These are phyloP conservation scores for Cercis canadensis DNA, from an alignment of 306 rosid genomes.

Conservation along the genomic window DNA sequence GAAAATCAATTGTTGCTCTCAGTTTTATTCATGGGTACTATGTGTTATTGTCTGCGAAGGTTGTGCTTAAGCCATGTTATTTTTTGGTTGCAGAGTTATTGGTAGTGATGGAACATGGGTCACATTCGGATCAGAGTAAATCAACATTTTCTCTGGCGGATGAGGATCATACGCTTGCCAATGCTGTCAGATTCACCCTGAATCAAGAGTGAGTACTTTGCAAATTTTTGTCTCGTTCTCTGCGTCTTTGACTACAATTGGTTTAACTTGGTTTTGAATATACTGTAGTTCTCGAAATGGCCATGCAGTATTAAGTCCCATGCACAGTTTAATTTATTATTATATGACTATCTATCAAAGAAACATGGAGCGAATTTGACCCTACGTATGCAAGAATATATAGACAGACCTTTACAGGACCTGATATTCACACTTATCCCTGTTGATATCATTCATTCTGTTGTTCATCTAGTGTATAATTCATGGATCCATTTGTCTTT, in stretches of 20 bases:
- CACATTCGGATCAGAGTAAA: conserved; percentile 58
- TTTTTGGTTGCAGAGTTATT: conserved; percentile 21
- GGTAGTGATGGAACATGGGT: conserved; percentile 63
- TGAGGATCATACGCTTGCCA: conserved; percentile 85
- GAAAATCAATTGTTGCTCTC: neutral
- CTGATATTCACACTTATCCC: no score
- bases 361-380: conserved; percentile 3
- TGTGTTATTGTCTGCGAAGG: neutral
- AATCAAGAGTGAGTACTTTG: conserved; percentile 73
- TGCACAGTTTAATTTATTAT: neutral
- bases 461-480: neutral
- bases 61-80: neutral
- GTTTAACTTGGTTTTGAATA: neutral
- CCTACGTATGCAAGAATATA: neutral
- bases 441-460: no score
- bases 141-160: conserved; percentile 70
- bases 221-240: neutral
- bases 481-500: neutral
- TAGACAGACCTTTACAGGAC: no score
- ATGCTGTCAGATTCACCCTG: conserved; percentile 66
- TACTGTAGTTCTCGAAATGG: neutral
- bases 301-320: neutral
- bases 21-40: neutral
- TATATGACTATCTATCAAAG: neutral
- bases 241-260: neutral